Evolutionary conservation across 2,329 filamentous ascomycete species (phyloP), one percentile per base, ranked within the genome.

Genomic region (Tolypocladium ophioglossoides): DNA sequence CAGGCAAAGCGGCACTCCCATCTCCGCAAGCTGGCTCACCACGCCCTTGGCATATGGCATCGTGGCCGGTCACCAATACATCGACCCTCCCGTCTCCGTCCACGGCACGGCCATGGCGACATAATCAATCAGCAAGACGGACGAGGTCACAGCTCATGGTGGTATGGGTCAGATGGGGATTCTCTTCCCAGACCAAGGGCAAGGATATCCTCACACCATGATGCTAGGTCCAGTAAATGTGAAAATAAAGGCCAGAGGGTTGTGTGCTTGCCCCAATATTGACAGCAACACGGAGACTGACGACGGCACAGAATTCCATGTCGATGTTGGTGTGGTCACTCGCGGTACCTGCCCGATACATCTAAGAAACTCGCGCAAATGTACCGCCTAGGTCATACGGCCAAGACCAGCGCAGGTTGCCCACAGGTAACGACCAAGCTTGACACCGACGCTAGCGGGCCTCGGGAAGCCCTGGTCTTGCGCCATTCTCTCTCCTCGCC

Each of bases 401-500:
- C 34, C 40, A 18, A 11, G n/a, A 37, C 20, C 40, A 32, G 39
- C n/a, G 7, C 16, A 44, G 49, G 53, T 52, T 9, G 3, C n/a
- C 38, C 16, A n/a, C n/a, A n/a, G n/a, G n/a, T n/a, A n/a, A n/a
- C n/a, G n/a, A n/a, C n/a, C n/a, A n/a, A n/a, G n/a, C n/a, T n/a
- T 7, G 44, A 52, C 18, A 20, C 20, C 39, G 16, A 24, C 38
- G 37, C 53, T 55, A 55, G 53, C 53, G 50, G 50, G 27, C 20
- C 4, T 34, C 35, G 22, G 44, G 41, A 30, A 40, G 49, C 48
- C 53, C 47, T 49, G 20, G 9, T 37, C 30, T 50, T 51, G 50
- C 51, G 47, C 51, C 49, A 51, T 53, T 27, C 52, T 9, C 9
- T 32, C 50, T 39, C 32, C 27, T 53, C 27, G 51, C 54, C 46